Conservation (phyloP, 257 asterid species). For the Orobanche coerulescens region DNA sequence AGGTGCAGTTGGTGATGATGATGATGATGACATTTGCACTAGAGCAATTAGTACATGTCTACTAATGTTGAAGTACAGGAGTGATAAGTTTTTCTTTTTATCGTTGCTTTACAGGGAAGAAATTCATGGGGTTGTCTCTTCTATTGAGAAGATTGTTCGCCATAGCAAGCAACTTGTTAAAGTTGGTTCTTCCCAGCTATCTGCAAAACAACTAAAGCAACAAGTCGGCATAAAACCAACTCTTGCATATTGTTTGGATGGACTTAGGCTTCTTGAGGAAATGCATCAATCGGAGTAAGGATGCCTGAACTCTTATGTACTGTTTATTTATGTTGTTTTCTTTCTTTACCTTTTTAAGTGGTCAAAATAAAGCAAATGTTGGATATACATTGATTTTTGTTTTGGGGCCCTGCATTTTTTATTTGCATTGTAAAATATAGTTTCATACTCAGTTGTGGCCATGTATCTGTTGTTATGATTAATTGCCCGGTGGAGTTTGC, state of each 20-base stretch:
- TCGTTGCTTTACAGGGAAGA: slow-evolving; percentile 43
- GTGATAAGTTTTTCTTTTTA: not conserved
- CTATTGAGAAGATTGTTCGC: slow-evolving; percentile 53
- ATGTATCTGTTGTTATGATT: not conserved
- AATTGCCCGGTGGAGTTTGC: not conserved
- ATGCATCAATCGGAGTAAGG: slow-evolving; percentile 82
- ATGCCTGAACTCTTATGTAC: not conserved
- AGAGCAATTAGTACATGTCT: not conserved
- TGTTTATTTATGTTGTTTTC: not conserved
- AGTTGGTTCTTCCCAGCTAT: slow-evolving; percentile 36
- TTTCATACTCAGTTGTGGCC: not conserved
- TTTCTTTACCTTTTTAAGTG: not conserved
- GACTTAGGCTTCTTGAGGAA: slow-evolving; percentile 58
- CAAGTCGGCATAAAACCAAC: slow-evolving; percentile 65
- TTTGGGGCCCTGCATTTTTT: too few relatives aligned
- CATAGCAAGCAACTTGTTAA: slow-evolving; percentile 52
- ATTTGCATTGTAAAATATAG: not conserved
- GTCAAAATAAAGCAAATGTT: not conserved
- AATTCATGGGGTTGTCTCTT: slow-evolving; percentile 37
- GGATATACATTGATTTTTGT: too few relatives aligned
- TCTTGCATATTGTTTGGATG: slow-evolving; percentile 57
- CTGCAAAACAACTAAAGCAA: slow-evolving; percentile 53
- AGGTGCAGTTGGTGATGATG: too few relatives aligned
- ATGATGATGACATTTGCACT: not conserved
- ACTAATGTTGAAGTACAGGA: not conserved